Percentiles rank a stretch among this genome's conserved stretches.
Conservation (phyloP, 257 asterid species). For the Parsonsia alboflavescens region DNA sequence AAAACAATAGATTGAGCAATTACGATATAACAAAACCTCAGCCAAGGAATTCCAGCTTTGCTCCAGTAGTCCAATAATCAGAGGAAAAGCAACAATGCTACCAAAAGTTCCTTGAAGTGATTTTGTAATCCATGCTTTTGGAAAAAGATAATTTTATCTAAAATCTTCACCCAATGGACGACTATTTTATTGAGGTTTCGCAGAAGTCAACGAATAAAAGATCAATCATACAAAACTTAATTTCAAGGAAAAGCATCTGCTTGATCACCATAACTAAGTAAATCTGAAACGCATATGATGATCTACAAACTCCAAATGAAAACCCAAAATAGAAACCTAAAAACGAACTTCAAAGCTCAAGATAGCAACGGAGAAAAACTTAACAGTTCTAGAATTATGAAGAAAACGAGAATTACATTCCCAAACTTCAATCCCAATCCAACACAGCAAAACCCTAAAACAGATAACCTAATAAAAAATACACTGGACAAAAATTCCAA, state of each 20-base stretch:
- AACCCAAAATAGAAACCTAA: background rate
- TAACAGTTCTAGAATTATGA: background rate
- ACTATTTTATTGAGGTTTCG: background rate
- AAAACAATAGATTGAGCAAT: too few species aligned
- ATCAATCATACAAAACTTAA: background rate
- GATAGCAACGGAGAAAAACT: background rate
- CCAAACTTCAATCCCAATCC: slow-evolving; percentile 3
- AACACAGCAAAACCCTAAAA: background rate
- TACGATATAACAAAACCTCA: too few species aligned
- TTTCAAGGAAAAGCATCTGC: too few species aligned
- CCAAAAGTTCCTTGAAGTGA: background rate
- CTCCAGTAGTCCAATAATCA: too few species aligned
- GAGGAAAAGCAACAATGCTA: too few species aligned
- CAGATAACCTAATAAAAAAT: background rate
- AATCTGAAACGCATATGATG: background rate
- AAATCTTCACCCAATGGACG: background rate
- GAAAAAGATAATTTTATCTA: background rate
- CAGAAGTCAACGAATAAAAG: background rate
- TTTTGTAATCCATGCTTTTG: background rate
- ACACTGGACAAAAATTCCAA: background rate
- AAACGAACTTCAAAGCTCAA: background rate
- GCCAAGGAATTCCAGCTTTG: too few species aligned
- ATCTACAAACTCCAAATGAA: background rate
- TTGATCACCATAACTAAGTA: too few species aligned
- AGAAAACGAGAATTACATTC: background rate